Percentiles rank a stretch among this genome's conserved stretches.
Evolutionary conservation across 345 rosid species (phyloP).

Genomic region (Rhodomyrtus tomentosa): DNA sequence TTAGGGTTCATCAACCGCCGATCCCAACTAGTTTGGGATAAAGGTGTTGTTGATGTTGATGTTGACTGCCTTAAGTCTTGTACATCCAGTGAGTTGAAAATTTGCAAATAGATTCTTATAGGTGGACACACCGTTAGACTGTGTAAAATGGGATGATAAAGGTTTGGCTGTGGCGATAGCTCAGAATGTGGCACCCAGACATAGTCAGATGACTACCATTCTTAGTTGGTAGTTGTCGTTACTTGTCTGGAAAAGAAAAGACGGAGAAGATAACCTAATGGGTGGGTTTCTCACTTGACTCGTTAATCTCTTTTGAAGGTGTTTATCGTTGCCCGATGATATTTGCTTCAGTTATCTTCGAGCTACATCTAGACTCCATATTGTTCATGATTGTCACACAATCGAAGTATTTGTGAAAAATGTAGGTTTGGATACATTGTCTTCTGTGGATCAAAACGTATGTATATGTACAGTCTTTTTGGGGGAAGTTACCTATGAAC

Average conservation of each 20-base stretch:
- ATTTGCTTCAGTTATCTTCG: constrained; percentile 12
- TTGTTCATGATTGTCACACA: background rate
- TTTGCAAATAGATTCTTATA: constrained; percentile 5
- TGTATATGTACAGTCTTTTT: background rate
- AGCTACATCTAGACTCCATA: constrained; percentile 49
- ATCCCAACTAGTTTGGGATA: no score
- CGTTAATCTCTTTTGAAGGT: constrained; percentile 21
- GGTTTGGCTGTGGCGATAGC: constrained; percentile 92
- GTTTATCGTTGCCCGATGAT: constrained; percentile 37
- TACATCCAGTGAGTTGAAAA: background rate
- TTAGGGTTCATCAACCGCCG: no score
- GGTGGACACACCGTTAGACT: constrained; percentile 57
- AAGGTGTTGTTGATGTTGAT: no score
- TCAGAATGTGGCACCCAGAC: constrained; percentile 15
- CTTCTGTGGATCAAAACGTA: background rate
- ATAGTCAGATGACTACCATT: constrained; percentile 24
- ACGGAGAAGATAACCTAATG: constrained; percentile 15
- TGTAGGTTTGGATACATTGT: background rate
- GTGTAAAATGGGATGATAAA: constrained; percentile 78
- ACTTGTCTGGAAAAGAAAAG: constrained; percentile 33
- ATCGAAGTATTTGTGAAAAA: background rate
- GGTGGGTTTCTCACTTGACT: constrained; percentile 29
- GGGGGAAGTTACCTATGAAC: background rate
- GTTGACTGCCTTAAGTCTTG: background rate
- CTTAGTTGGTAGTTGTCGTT: constrained; percentile 22